A percentile compares a stretch with the other conserved stretches of the same genome.
These are phyloP conservation scores for Fusarium heterosporum DNA, from an alignment of 2,329 filamentous ascomycete species.

Conservation along the genomic window DNA sequence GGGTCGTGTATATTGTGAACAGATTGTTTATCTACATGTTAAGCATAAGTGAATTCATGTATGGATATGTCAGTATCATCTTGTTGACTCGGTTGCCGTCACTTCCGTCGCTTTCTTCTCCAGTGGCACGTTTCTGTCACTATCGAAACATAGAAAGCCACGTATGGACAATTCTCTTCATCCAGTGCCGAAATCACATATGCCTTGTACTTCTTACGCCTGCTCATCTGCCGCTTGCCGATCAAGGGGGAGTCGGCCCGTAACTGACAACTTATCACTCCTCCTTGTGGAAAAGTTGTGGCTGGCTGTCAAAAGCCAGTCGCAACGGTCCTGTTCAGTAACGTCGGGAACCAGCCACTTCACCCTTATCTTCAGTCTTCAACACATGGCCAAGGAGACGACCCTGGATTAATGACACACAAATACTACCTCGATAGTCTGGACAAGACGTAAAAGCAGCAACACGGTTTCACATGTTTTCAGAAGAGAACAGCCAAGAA, in stretches of 20 bases:
- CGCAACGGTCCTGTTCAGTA: too few relatives aligned
- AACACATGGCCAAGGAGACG: not conserved
- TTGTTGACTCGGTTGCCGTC: not conserved
- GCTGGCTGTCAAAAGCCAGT: too few relatives aligned
- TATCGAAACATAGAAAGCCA: too few relatives aligned
- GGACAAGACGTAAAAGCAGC: not conserved
- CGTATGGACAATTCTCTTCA: too few relatives aligned
- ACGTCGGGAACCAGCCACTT: too few relatives aligned
- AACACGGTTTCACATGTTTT: not conserved
- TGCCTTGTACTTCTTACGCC: too few relatives aligned
- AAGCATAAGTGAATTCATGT: not conserved
- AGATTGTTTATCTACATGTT: not conserved
- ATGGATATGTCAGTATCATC: not conserved
- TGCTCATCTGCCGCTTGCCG: too few relatives aligned
- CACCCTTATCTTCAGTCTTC: not conserved
- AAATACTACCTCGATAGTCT: not conserved
- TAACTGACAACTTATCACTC: too few relatives aligned
- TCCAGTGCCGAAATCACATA: too few relatives aligned
- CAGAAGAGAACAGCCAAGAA: not conserved
- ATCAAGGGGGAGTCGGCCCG: too few relatives aligned
- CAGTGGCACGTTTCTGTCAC: too few relatives aligned
- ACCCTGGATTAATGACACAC: not conserved
- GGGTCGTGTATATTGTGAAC: conserved; percentile 4
- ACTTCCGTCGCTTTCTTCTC: not conserved
- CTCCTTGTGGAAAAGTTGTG: not conserved